A percentile compares a stretch with the other conserved stretches of the same genome.
These are phyloP conservation scores for Strombidium stylifer DNA, from an alignment of 73 alveolate genomes.

Conservation along the genomic window DNA sequence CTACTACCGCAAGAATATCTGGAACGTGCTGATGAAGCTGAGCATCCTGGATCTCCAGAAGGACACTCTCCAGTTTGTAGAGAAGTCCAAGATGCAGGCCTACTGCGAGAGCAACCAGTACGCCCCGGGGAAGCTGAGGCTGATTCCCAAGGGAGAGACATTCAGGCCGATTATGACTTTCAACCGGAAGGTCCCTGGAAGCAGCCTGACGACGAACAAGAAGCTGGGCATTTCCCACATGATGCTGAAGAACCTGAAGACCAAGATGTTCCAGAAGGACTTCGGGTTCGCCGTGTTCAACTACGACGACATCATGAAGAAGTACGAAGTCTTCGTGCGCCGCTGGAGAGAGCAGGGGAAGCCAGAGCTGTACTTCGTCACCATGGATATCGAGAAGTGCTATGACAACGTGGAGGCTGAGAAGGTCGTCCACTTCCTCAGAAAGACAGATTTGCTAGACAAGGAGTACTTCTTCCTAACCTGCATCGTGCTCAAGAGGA, in stretches of 20 bases:
- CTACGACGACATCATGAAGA: slow-evolving; percentile 69
- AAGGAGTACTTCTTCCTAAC: slow-evolving; percentile 40
- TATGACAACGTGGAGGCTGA: slow-evolving; percentile 71
- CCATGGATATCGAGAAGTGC: slow-evolving; percentile 82
- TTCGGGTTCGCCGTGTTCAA: slow-evolving; percentile 82
- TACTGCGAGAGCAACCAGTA: slow-evolving; percentile 9
- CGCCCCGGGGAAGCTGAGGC: slow-evolving; percentile 74
- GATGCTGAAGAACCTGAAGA: slow-evolving; percentile 41
- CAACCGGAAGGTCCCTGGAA: slow-evolving; percentile 53
- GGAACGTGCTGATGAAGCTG: slow-evolving; percentile 64
- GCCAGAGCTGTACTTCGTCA: slow-evolving; percentile 68
- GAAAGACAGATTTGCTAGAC: slow-evolving; percentile 55
- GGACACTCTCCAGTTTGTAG: slow-evolving; percentile 20
- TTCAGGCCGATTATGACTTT: slow-evolving; percentile 87
- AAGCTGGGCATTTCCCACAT: slow-evolving; percentile 20
- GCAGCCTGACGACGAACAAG: slow-evolving; percentile 18
- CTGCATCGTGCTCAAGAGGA: slow-evolving; percentile 41
- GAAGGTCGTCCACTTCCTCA: slow-evolving; percentile 56
- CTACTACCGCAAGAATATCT: slow-evolving; percentile 74
- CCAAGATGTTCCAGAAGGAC: slow-evolving; percentile 38
- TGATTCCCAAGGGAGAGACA: slow-evolving; percentile 78
- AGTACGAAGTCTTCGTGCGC: slow-evolving; percentile 62
- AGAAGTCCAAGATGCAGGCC: slow-evolving; percentile 26
- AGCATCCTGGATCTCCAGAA: slow-evolving; percentile 40
- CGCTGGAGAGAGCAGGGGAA: slow-evolving; percentile 58